Conservation (phyloP, 2,329 filamentous ascomycete genomes). For the Ascosphaera aggregata region DNA sequence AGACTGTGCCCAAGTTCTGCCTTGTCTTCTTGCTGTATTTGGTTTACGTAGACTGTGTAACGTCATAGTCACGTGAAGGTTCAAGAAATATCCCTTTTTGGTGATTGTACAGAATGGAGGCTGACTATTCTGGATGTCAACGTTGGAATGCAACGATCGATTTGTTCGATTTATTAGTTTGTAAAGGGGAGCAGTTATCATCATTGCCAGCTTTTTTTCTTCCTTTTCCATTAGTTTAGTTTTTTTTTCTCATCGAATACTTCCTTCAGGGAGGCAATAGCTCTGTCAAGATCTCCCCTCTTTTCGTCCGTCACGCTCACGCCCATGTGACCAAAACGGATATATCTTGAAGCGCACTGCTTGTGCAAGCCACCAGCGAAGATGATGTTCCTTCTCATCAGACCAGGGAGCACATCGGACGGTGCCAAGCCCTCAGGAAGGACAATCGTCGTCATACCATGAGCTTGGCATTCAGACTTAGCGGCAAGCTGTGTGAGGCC, state of each 20-base stretch:
- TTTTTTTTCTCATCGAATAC: constrained; percentile 52
- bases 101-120: too few relatives aligned
- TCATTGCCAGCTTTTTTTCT: too few relatives aligned
- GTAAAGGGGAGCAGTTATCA: too few relatives aligned
- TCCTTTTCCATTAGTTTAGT: too few relatives aligned
- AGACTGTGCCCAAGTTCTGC: too few relatives aligned
- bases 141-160: too few relatives aligned
- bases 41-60: too few relatives aligned
- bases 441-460: constrained; percentile 96
- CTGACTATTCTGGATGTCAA: too few relatives aligned
- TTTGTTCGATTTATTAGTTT: too few relatives aligned
- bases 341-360: constrained; percentile 81
- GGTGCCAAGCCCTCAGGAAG: constrained; percentile 64
- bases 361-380: constrained; percentile 94
- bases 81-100: too few relatives aligned
- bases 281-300: constrained; percentile 62
- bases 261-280: constrained; percentile 52
- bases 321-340: constrained; percentile 95
- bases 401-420: constrained; percentile 60
- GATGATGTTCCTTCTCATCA: constrained; percentile 70
- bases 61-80: too few relatives aligned
- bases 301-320: constrained; percentile 67
- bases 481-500: constrained; percentile 71
- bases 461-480: constrained; percentile 76
- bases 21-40: too few relatives aligned